phyloP scores from a whole-genome alignment of 2,329 filamentous ascomycete genomes.

The Colletotrichum lindemuthianum region DNA sequence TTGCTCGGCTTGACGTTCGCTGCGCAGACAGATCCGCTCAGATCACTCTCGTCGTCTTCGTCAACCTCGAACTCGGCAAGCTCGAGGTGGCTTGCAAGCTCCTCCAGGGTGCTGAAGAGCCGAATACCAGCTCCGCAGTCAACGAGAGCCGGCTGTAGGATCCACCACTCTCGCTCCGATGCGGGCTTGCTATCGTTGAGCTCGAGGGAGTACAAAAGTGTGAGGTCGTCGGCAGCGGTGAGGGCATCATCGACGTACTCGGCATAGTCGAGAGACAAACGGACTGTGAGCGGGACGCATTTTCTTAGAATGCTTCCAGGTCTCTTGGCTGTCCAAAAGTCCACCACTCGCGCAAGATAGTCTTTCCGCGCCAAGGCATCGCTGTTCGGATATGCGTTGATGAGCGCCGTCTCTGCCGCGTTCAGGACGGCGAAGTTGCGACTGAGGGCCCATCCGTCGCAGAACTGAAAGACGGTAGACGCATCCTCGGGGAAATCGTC shows the following conservation, averaged over 20 bases:
- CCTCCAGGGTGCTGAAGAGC: constrained; percentile 50
- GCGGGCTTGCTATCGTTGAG: constrained; percentile 44
- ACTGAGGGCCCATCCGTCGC: constrained; percentile 48
- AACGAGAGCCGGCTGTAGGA: constrained; percentile 50
- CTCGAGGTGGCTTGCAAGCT: constrained; percentile 48
- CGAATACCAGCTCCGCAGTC: constrained; percentile 53
- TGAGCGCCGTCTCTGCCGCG: constrained; percentile 41
- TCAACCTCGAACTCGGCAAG: constrained; percentile 46
- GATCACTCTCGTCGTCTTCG: constrained; percentile 42
- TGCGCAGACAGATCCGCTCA: constrained; percentile 23
- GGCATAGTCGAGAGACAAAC: constrained; percentile 49
- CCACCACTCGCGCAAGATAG: constrained; percentile 46
- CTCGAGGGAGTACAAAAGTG: constrained; percentile 47
- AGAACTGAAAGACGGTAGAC: constrained; percentile 43
- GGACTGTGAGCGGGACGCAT: constrained; percentile 46
- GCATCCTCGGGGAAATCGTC: constrained; percentile 41
- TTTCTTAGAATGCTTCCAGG: constrained; percentile 45
- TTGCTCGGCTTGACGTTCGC: neutral
- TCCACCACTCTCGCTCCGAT: constrained; percentile 50
- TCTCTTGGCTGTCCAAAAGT: constrained; percentile 50
- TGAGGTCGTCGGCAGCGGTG: constrained; percentile 49
- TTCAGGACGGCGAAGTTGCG: constrained; percentile 47
- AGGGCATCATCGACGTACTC: constrained; percentile 52
- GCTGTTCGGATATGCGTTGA: constrained; percentile 52
- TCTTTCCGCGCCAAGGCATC: constrained; percentile 51